Percentiles rank a stretch among this genome's conserved stretches.
phyloP scores from a whole-genome alignment of 176 grass and related monocot genomes.

The Aegilops sharonensis region DNA sequence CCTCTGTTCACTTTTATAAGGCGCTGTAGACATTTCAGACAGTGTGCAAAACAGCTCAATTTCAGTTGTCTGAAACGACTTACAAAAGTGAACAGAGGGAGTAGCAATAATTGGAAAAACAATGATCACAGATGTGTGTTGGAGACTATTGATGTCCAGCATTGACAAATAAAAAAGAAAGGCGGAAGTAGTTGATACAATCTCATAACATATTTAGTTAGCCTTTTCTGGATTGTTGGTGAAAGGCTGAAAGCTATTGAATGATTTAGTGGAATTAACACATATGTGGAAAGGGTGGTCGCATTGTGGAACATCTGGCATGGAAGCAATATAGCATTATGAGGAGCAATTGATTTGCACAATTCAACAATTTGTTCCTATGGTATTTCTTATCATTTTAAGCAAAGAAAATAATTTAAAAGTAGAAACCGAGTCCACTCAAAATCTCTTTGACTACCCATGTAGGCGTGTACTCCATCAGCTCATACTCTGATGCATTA shows the following conservation, averaged over 20 bases:
- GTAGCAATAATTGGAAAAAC: background rate
- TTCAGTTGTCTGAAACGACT: no score
- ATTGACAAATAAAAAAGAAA: background rate
- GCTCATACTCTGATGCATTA: background rate
- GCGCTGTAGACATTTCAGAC: no score
- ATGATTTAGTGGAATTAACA: background rate
- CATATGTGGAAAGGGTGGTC: background rate
- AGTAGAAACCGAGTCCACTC: background rate
- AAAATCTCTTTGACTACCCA: background rate
- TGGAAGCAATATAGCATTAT: background rate
- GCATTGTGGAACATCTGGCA: background rate
- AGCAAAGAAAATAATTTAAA: background rate
- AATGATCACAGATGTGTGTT: background rate
- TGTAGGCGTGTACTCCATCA: background rate
- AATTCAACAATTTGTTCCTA: background rate
- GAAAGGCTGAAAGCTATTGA: background rate
- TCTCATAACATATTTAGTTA: background rate
- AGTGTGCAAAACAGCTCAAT: no score
- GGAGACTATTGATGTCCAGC: background rate
- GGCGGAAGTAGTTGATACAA: background rate
- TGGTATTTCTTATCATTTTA: no score
- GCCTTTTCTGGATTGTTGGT: background rate
- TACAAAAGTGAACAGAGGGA: no score
- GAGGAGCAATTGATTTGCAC: background rate
- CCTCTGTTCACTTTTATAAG: no score